Percentiles rank a stretch among this genome's conserved stretches.
These are phyloP conservation scores for Penicillium freii DNA, from an alignment of 2,329 filamentous ascomycete genomes.

Conservation along the genomic window DNA sequence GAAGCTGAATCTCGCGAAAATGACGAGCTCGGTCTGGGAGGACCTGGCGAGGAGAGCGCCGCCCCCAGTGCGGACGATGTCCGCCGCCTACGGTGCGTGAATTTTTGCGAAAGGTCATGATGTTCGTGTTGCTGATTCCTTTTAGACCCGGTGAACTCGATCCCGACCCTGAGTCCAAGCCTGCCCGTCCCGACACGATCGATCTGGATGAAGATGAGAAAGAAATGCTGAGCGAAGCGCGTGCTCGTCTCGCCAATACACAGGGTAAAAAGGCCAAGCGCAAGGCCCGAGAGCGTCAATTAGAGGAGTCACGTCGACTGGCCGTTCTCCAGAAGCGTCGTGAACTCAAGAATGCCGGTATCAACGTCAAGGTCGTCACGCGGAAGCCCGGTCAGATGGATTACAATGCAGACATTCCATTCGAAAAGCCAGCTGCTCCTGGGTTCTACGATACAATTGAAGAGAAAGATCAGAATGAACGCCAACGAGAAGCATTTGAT, in stretches of 20 bases:
- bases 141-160: conserved; percentile 83
- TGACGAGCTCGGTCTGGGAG: conserved; percentile 75
- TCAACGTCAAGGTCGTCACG: conserved; percentile 93
- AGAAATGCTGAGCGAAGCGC: conserved; percentile 97
- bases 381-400: conserved; percentile 97
- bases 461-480: conserved; percentile 77
- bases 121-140: conserved; percentile 11
- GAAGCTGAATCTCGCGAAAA: conserved; percentile 89
- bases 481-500: conserved; percentile 80
- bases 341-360: conserved; percentile 94
- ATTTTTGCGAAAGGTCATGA: neutral
- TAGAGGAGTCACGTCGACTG: conserved; percentile 88
- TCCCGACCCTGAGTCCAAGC: conserved; percentile 95
- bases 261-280: conserved; percentile 99
- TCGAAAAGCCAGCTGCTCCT: conserved; percentile 83
- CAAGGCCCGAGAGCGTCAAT: conserved; percentile 90
- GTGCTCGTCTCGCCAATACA: conserved; percentile 92
- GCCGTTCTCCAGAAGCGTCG: conserved; percentile 91
- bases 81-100: conserved; percentile 64
- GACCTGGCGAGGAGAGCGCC: conserved; percentile 76
- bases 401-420: conserved; percentile 98
- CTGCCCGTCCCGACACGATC: conserved; percentile 91
- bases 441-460: conserved; percentile 94
- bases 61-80: conserved; percentile 93
- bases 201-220: conserved; percentile 99